A percentile compares a stretch with the other conserved stretches of the same genome.
These are phyloP conservation scores for Dendrobium huoshanense DNA, from an alignment of 106 monocot species.

Conservation along the genomic window DNA sequence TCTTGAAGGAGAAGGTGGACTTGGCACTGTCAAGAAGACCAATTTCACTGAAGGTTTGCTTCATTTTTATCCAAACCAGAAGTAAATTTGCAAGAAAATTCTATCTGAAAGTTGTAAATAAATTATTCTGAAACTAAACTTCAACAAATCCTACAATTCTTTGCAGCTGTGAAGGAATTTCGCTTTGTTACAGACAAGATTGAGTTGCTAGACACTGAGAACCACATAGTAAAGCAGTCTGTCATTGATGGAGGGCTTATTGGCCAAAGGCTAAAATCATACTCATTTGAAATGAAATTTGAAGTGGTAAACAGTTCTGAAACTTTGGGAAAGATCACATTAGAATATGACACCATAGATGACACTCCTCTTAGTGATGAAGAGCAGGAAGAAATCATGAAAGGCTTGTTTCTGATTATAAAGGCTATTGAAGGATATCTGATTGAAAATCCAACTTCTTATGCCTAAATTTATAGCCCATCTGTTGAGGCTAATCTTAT, in stretches of 20 bases:
- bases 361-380: conserved; percentile 16
- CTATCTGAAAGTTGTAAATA: too few species aligned
- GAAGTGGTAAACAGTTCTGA: neutral
- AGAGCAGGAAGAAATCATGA: conserved; percentile 10
- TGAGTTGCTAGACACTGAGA: conserved; percentile 23
- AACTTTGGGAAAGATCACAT: conserved; percentile 7
- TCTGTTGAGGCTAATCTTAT: neutral
- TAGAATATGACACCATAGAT: conserved; percentile 22
- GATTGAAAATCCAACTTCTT: conserved; percentile 18
- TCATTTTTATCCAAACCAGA: neutral
- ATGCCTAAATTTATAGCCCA: conserved; percentile 4
- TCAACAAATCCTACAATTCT: neutral
- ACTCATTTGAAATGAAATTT: conserved; percentile 10
- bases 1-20: conserved; percentile 18
- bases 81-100: too few species aligned
- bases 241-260: conserved; percentile 30
- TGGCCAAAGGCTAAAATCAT: conserved; percentile 19
- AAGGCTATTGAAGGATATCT: conserved; percentile 22
- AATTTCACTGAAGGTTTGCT: conserved; percentile 13
- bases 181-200: conserved; percentile 15
- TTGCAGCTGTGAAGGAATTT: conserved; percentile 2
- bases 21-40: conserved; percentile 19
- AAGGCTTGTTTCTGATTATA: neutral
- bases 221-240: conserved; percentile 15
- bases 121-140: too few species aligned